These are phyloP conservation scores for Gnomoniopsis smithogilvyi DNA, from an alignment of 2,329 filamentous ascomycete species.

Conservation along the genomic window DNA sequence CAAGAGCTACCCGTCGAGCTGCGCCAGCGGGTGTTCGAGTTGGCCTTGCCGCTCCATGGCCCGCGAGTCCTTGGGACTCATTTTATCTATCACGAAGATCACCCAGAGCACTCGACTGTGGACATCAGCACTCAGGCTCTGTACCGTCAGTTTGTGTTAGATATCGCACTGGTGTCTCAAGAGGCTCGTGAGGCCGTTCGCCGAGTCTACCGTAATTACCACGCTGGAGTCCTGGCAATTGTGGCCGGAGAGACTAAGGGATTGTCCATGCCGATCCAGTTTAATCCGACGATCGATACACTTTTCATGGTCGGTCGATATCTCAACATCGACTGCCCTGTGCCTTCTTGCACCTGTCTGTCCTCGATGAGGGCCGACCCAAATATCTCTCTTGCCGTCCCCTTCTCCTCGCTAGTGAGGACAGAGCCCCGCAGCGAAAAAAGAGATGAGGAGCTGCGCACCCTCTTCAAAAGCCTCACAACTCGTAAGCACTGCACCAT, in stretches of 20 bases:
- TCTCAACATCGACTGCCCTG: background rate
- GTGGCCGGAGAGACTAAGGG: background rate
- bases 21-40: background rate
- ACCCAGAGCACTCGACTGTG: background rate
- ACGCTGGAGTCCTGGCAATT: background rate
- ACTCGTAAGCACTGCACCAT: background rate
- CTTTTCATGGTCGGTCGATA: background rate
- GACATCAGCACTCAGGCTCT: background rate
- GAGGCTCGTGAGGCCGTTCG: background rate
- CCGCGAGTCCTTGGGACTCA: background rate
- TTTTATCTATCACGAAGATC: background rate
- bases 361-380: background rate
- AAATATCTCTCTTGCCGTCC: background rate
- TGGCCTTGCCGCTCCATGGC: background rate
- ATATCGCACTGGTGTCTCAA: background rate
- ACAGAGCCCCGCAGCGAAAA: background rate
- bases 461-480: background rate
- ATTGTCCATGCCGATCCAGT: background rate
- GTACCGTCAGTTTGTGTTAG: background rate
- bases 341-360: background rate
- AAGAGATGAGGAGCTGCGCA: background rate
- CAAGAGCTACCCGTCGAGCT: background rate
- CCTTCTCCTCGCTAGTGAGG: background rate
- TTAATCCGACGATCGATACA: background rate
- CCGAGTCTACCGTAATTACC: background rate